phyloP scores from a whole-genome alignment of 2,329 filamentous ascomycete species.

The Lizonia empirigonia region DNA sequence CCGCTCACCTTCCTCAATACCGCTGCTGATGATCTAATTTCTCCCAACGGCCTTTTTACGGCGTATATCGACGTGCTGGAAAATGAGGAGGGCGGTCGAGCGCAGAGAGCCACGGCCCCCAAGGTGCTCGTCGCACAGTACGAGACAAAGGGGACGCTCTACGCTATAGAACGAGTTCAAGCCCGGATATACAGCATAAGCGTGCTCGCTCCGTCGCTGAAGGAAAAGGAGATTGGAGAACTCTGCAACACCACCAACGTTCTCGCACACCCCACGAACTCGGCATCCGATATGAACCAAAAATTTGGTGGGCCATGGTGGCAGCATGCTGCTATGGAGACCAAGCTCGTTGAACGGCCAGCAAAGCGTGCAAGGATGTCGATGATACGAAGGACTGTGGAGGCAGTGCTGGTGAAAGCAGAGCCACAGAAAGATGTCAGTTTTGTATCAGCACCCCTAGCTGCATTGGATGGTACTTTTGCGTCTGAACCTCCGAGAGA shows the following conservation, averaged over 20 bases:
- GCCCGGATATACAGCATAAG: constrained; percentile 69
- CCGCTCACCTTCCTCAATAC: constrained; percentile 48
- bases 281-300: constrained; percentile 50
- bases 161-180: constrained; percentile 74
- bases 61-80: constrained; percentile 44
- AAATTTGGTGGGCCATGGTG: constrained; percentile 35
- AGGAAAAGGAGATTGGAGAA: constrained; percentile 58
- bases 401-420: constrained; percentile 8
- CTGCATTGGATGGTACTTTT: background rate
- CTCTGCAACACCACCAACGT: constrained; percentile 32
- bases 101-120: constrained; percentile 7
- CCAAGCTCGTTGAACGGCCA: constrained; percentile 21
- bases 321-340: constrained; percentile 36
- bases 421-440: constrained; percentile 5
- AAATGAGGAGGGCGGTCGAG: constrained; percentile 12
- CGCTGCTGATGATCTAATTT: constrained; percentile 26
- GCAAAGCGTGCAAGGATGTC: constrained; percentile 33
- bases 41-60: constrained; percentile 42
- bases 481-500: constrained; percentile 6
- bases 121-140: constrained; percentile 45
- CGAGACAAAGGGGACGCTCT: constrained; percentile 69
- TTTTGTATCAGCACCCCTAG: background rate
- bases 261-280: constrained; percentile 61
- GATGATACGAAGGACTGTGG: constrained; percentile 37
- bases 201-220: constrained; percentile 70